Evolutionary conservation across 257 asterid genomes (phyloP).

Genomic region (Solanum dulcamara): DNA sequence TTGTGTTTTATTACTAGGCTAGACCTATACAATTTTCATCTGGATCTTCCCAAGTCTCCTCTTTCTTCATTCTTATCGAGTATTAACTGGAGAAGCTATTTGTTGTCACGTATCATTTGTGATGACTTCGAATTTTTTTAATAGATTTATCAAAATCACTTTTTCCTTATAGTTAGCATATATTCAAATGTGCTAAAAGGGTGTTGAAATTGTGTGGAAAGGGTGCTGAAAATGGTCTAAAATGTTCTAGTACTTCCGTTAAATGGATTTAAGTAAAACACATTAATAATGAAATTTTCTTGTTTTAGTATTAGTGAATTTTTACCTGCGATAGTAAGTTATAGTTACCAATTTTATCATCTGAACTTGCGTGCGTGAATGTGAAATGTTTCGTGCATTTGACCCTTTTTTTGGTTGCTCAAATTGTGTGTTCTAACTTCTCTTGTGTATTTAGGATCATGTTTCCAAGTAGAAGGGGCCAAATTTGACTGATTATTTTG

Average conservation of each 20-base stretch:
- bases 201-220: too few species aligned
- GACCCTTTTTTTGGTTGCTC: not conserved
- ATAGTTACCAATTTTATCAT: not conserved
- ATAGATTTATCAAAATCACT: too few species aligned
- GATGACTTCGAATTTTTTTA: not conserved
- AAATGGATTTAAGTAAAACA: not conserved
- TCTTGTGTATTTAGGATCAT: constrained; percentile 6
- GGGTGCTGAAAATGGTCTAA: too few species aligned
- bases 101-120: not conserved
- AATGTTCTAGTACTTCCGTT: too few species aligned
- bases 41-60: not conserved
- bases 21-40: not conserved
- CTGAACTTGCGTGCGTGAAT: not conserved
- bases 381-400: not conserved
- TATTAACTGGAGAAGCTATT: not conserved
- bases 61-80: not conserved
- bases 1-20: not conserved
- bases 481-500: constrained; percentile 80
- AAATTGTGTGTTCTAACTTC: not conserved
- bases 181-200: too few species aligned
- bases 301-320: not conserved
- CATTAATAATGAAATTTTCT: too few species aligned
- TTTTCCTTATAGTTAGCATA: too few species aligned
- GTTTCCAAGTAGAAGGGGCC: constrained; percentile 44
- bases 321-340: not conserved